Base-by-base conservation (phyloP, 116 monocot species). In the Trichopus zeylanicus region DNA sequence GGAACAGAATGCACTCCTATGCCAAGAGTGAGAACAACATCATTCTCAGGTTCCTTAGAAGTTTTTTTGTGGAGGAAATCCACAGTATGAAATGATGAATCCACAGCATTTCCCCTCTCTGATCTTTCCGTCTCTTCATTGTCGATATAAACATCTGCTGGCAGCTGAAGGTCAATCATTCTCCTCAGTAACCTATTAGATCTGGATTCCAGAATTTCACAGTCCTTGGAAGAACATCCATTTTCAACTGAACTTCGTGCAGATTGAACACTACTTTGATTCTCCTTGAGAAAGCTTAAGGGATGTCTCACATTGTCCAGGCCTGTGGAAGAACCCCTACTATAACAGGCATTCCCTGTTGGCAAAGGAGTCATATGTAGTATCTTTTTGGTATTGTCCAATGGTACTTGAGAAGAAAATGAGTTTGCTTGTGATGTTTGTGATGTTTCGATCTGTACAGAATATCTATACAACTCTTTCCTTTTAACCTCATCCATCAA, bases 401-500 rank as follows among this genome's bases (percentile, higher is more conserved):
- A 47, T 63, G 57, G 61, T 31, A 66, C 54, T 39, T 72, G 72
- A 60, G 81, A 71, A 34, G 71, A 70, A 53, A 66, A 73, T 1
- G 67, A 66, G 63, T 58, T 70, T 51, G 60, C 51, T 52, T 65
- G 65, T 49, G 75, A 65, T 53, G 73, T 48, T 52, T 65, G 55
- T 19, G 28, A 53, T 3, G 12, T 16, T 16, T 42, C 42, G 4
- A 13, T 42, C 26, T 31, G 63, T 11, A 54, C 23, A 30, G 57
- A 59, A 51, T 35, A 65, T 69, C 34, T 51, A 29, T 48, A 60
- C 25, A 59, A 32, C 26, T 68, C 73, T 65, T 81, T 66, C 25
- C 49, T 78, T 73, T 71, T 76, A 29, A 83, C 37, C 55, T 84
- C 79, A 31, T 76, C 65, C 90, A 90, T 95, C 75, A 95, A 32